A percentile compares a stretch with the other conserved stretches of the same genome.
These are phyloP conservation scores for Pseudogymnoascus sp. DNA, from an alignment of 2,329 filamentous ascomycete genomes.

Conservation along the genomic window DNA sequence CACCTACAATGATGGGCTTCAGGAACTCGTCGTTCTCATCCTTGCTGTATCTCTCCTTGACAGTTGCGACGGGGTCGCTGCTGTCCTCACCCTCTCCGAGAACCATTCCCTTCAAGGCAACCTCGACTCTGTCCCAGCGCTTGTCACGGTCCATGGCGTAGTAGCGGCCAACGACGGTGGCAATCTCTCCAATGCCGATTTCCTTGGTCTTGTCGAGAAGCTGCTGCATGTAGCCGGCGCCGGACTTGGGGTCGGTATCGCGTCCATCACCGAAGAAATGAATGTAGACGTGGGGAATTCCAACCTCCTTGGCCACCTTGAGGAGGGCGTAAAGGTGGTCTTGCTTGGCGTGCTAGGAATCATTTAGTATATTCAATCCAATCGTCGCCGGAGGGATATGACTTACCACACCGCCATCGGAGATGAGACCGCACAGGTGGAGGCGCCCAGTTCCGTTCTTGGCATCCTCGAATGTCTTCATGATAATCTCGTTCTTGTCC, in stretches of 20 bases:
- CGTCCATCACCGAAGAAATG: conserved; percentile 99
- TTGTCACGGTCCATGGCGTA: conserved; percentile 99
- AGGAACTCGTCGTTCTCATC: conserved; percentile 95
- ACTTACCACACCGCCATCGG: conserved; percentile 81
- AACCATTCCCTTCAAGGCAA: conserved; percentile 80
- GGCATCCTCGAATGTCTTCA: conserved; percentile 63
- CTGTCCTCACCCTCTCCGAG: conserved; percentile 80
- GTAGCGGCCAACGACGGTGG: conserved; percentile 91
- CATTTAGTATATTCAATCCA: conserved; percentile 15
- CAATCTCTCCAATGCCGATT: conserved; percentile 77
- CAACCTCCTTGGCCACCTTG: conserved; percentile 79
- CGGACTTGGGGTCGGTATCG: conserved; percentile 95
- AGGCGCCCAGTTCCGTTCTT: conserved; percentile 86
- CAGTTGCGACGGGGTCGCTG: conserved; percentile 74
- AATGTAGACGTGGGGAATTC: conserved; percentile 86
- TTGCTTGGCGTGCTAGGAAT: conserved; percentile 74
- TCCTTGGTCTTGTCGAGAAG: conserved; percentile 75
- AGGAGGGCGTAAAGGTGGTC: conserved; percentile 83
- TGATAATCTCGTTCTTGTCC: conserved; percentile 29
- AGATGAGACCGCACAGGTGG: conserved; percentile 85
- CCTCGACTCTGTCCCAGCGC: conserved; percentile 91
- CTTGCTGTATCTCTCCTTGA: conserved; percentile 80
- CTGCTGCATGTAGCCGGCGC: conserved; percentile 78
- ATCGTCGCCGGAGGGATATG: background rate
- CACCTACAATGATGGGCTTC: conserved; percentile 92